Percentiles rank a stretch among this genome's conserved stretches.
phyloP scores from a whole-genome alignment of 306 rosid genomes.

The Mucuna pruriens region DNA sequence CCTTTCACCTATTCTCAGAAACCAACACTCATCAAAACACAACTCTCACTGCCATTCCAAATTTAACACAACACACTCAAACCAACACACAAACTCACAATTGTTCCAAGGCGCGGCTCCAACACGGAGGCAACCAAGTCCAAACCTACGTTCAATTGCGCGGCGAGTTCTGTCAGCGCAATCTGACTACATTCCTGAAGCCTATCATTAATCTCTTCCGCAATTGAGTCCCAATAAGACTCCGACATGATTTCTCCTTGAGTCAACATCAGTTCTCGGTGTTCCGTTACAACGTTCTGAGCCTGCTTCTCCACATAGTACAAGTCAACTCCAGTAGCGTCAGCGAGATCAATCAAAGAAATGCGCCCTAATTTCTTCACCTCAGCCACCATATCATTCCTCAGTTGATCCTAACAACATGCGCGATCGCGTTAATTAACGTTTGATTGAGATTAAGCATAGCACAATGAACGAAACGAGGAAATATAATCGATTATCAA shows the following conservation, averaged over 20 bases:
- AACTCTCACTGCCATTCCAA: background rate
- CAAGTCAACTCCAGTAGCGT: constrained; percentile 81
- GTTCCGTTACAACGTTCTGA: constrained; percentile 57
- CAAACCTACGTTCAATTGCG: constrained; percentile 82
- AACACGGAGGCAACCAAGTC: constrained; percentile 77
- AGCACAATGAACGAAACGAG: background rate
- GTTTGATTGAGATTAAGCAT: background rate
- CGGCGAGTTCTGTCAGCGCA: constrained; percentile 87
- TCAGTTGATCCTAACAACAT: constrained; percentile 75
- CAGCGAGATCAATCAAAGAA: constrained; percentile 89
- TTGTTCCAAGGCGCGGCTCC: constrained; percentile 86
- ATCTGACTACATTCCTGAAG: constrained; percentile 97
- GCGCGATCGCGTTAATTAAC: background rate
- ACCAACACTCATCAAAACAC: constrained; percentile 20
- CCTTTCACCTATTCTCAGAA: constrained; percentile 78
- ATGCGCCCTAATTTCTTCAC: constrained; percentile 76
- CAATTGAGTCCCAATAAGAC: constrained; percentile 83
- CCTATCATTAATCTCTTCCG: constrained; percentile 93
- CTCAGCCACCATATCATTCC: constrained; percentile 77
- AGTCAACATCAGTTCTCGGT: constrained; percentile 68
- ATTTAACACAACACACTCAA: constrained; percentile 29
- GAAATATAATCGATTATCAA: background rate
- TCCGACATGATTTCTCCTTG: constrained; percentile 91
- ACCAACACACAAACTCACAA: constrained; percentile 54
- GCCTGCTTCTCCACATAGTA: constrained; percentile 89